Evolutionary conservation across 192 early-diverging fungal genomes (phyloP), one percentile per base, ranked within the genome.

Genomic region (Entomortierella lignicola): DNA sequence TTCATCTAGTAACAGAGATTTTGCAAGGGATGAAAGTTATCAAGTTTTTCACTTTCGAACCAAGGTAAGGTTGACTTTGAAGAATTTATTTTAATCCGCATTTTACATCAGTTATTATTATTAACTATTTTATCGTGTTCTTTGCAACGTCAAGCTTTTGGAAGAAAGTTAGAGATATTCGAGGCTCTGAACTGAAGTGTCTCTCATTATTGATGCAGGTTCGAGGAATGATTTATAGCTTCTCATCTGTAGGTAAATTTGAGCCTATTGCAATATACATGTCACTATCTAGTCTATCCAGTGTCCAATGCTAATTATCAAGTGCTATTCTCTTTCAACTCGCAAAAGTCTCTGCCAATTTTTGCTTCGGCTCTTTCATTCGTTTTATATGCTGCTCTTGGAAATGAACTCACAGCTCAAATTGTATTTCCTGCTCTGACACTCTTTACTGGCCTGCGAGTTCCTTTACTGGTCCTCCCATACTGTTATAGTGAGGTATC

Each of bases 121-220:
- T n/a, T n/a, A n/a, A n/a, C n/a, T n/a, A n/a, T n/a, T n/a, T n/a
- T 27, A 29, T 54, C 26, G n/a, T 47, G 30, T 53, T 59, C 41
- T 18, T 32, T 44, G 11, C 43, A 27, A 23, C 17, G n/a, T 39
- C 30, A 60, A 77, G 75, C 34, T 85, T 75, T 64, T 67, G 68
- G 62, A 44, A 52, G 2, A 62, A 60, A 18, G 17, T 79, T 15
- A 55, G 63, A 0, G 75, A 70, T 6, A 69, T 79, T 50, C 75
- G 75, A 23, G 21, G 44, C 86, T 88, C 69, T 86, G 91, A 55
- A 94, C 96, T 64, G 85, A 92, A 54, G 89, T 95, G 59, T 88
- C 93, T 63, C 92, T 95, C 82, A 71, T 95, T 50, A 84, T 90
- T 81, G 88, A 85, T 66, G 92, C 92, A 89, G 88, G 93, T 80